These are phyloP conservation scores for Nigrospora oryzae DNA, from an alignment of 2,329 filamentous ascomycete species.

Conservation along the genomic window DNA sequence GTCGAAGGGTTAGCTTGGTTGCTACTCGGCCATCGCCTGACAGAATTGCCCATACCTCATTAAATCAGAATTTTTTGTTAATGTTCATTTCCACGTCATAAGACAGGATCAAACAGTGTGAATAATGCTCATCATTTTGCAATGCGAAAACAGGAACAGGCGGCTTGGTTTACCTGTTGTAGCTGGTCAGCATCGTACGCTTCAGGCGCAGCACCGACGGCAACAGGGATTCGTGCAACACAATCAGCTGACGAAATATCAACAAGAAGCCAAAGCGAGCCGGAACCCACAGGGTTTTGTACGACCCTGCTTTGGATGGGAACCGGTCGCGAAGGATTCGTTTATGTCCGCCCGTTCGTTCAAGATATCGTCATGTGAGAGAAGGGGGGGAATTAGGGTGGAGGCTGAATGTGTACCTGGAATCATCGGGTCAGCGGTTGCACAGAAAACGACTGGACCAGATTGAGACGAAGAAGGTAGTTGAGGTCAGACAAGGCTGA, in stretches of 20 bases:
- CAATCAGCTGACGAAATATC: slow-evolving; percentile 59
- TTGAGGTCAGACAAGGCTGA: slow-evolving; percentile 59
- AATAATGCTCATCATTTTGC: slow-evolving; percentile 27
- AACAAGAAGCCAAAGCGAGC: slow-evolving; percentile 47
- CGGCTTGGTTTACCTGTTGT: background rate
- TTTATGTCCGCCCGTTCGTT: slow-evolving; percentile 66
- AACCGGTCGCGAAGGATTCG: slow-evolving; percentile 39
- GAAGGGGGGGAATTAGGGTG: slow-evolving; percentile 6
- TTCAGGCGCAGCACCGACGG: background rate
- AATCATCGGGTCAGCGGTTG: slow-evolving; percentile 26
- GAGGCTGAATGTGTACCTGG: slow-evolving; percentile 30
- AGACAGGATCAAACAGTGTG: slow-evolving; percentile 28
- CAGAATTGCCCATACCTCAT: slow-evolving; percentile 25
- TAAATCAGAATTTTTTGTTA: slow-evolving; percentile 26
- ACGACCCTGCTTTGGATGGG: slow-evolving; percentile 47
- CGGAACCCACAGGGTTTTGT: slow-evolving; percentile 53
- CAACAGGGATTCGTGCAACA: slow-evolving; percentile 5
- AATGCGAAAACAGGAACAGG: background rate
- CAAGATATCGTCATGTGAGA: slow-evolving; percentile 51
- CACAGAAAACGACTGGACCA: too few species aligned
- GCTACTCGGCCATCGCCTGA: slow-evolving; percentile 7
- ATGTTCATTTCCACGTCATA: slow-evolving; percentile 25
- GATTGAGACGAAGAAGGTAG: slow-evolving; percentile 2
- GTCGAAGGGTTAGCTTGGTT: background rate
- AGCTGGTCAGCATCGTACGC: background rate